Base-by-base conservation (phyloP, 1,139 yeast genomes). In the Magnusiomyces clavatus region DNA sequence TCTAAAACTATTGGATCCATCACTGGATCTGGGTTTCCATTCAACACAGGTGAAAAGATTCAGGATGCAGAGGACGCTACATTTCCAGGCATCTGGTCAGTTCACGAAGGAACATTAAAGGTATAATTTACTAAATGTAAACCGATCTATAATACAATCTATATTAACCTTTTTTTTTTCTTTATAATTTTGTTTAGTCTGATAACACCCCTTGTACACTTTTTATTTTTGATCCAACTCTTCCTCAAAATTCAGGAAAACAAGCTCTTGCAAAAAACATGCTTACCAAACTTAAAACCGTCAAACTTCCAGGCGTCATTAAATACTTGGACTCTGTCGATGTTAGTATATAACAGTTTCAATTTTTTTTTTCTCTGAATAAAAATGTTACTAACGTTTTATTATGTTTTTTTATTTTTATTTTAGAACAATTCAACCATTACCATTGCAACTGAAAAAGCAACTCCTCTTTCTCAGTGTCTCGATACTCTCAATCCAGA, bases 291-390 rank as follows among this genome's bases (percentile, higher is more conserved):
- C 73, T 84, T 58, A 83, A 86, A 62, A 72, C 81, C 35, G 72
- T 89, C 62, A 80, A 83, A 56, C 74, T 86, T 34, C 98, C 98
- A 0, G 95, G 95, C 0, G 76, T 89, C 19, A 72, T 89, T 50
- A 73, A 76, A 43, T 77, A 82, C 14, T 60, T 86, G 12, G 97
- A 90, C 58, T 79, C 85, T 37, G 75, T 82, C 51, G 95, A 76
- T 56, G 65, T 59, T 19, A 35, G 57, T 49, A 16, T 16, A 43
- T 14, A 34, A 12, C 16, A 8, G 19, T 14, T n/a, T 24, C 24
- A 1, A 12, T 11, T 13, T 24, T 17, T n/a, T 34, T 29, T 13
- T 14, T 24, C 4, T n/a, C 11, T 43, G 6, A 4, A 8, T 35
- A n/a, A 24, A 34, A 34, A 14, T 14, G 13, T n/a, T n/a, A n/a